phyloP scores from a whole-genome alignment of 805 yeast genomes.

The Maudiozyma pseudohumilis region DNA sequence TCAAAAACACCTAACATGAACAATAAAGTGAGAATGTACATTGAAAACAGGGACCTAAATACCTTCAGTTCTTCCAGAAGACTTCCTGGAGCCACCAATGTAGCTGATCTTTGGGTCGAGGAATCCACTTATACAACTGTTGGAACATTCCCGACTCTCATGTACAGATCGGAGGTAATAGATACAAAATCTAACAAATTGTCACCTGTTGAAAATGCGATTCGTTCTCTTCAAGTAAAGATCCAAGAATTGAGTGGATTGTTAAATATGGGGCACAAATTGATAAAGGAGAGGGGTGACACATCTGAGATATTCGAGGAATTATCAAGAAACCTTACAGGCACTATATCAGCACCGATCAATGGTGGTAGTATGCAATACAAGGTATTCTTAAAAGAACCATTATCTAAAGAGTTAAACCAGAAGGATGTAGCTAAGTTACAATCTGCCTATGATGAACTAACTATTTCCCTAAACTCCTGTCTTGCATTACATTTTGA shows the following conservation, averaged over 20 bases:
- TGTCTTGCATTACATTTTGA: constrained; percentile 63
- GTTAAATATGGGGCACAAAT: constrained; percentile 49
- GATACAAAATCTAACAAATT: constrained; percentile 39
- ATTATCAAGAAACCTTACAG: constrained; percentile 61
- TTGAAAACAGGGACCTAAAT: constrained; percentile 63
- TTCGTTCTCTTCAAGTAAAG: constrained; percentile 53
- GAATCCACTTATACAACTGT: constrained; percentile 70
- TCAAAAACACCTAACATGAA: constrained; percentile 30
- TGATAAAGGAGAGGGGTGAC: constrained; percentile 42
- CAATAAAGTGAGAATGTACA: constrained; percentile 60
- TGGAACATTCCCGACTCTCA: constrained; percentile 75
- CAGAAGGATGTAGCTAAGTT: constrained; percentile 25
- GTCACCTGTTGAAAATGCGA: constrained; percentile 81
- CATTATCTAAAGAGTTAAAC: constrained; percentile 25
- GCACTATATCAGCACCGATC: constrained; percentile 86
- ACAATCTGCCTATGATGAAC: constrained; percentile 48
- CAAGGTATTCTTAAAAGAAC: constrained; percentile 46
- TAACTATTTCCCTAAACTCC: constrained; percentile 53
- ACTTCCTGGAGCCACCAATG: constrained; percentile 62
- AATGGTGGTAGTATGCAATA: constrained; percentile 88
- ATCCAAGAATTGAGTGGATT: constrained; percentile 62
- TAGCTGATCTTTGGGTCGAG: constrained; percentile 79
- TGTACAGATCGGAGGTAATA: constrained; percentile 72
- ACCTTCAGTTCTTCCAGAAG: constrained; percentile 61
- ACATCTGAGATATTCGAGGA: constrained; percentile 45